These are phyloP conservation scores for Ophiocordyceps sinensis DNA, from an alignment of 2,329 filamentous ascomycete genomes.

Conservation along the genomic window DNA sequence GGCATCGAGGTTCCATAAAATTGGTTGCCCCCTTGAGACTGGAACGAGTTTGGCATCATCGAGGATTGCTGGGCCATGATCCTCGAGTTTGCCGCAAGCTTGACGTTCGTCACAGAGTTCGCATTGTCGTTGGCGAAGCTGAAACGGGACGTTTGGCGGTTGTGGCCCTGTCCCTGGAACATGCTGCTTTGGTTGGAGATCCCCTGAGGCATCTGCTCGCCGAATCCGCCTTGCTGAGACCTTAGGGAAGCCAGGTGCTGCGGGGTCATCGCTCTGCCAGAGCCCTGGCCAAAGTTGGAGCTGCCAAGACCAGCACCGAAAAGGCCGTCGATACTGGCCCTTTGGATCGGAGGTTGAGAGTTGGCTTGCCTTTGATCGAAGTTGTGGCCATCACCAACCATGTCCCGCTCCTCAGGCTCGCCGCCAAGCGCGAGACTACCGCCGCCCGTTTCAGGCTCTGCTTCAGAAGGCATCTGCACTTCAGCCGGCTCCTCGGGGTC, in stretches of 20 bases:
- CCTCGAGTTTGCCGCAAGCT: conserved; percentile 64
- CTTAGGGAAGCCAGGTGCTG: conserved; percentile 59
- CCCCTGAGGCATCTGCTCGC: conserved; percentile 45
- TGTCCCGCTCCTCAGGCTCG: conserved; percentile 72
- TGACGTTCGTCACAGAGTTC: conserved; percentile 39
- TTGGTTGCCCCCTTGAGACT: conserved; percentile 46
- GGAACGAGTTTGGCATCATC: conserved; percentile 63
- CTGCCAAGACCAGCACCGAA: conserved; percentile 37
- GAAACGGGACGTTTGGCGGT: conserved; percentile 73
- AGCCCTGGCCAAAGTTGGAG: conserved; percentile 31
- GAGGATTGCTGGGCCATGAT: conserved; percentile 73
- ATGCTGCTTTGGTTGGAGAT: conserved; percentile 31
- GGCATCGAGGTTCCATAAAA: conserved; percentile 79
- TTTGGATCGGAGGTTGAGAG: conserved; percentile 66
- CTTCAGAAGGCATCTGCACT: conserved; percentile 42
- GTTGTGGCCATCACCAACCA: conserved; percentile 30
- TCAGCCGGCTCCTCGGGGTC: conserved; percentile 35
- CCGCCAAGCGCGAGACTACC: conserved; percentile 79
- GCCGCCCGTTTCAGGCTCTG: conserved; percentile 63
- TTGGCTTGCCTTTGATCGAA: conserved; percentile 48
- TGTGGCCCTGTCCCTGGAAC: conserved; percentile 53
- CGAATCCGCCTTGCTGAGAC: conserved; percentile 44
- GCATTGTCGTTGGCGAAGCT: conserved; percentile 70
- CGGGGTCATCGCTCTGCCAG: conserved; percentile 54
- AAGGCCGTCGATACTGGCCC: conserved; percentile 36